phyloP scores from a whole-genome alignment of 306 rosid species.

The Ormosia semicastrata region DNA sequence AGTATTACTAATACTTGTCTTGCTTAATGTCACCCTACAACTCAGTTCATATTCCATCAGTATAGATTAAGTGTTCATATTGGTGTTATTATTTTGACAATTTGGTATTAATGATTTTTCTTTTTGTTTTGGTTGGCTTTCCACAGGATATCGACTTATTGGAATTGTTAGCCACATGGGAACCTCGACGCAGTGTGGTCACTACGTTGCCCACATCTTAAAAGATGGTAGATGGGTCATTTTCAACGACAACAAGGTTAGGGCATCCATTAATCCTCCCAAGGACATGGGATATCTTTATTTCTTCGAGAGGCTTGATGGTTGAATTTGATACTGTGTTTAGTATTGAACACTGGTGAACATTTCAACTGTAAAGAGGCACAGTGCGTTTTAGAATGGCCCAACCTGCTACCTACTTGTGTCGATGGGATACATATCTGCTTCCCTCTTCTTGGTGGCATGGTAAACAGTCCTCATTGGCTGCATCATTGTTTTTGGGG shows the following conservation, averaged over 20 bases:
- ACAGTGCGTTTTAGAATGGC: not conserved
- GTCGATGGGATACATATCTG: not conserved
- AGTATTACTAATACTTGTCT: not conserved
- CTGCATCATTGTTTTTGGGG: slow-evolving; percentile 11
- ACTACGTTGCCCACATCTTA: slow-evolving; percentile 88
- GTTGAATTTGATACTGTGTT: slow-evolving; percentile 21
- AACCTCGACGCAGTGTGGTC: slow-evolving; percentile 92
- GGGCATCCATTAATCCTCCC: slow-evolving; percentile 86
- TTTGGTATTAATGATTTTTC: not conserved
- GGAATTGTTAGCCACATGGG: slow-evolving; percentile 97
- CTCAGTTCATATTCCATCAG: too few species aligned
- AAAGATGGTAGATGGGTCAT: slow-evolving; percentile 96
- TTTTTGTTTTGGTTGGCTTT: slow-evolving; percentile 35
- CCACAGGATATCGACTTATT: slow-evolving; percentile 71
- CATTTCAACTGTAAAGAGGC: not conserved
- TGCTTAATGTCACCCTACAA: not conserved
- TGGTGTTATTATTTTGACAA: not conserved
- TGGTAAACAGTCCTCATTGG: slow-evolving; percentile 15
- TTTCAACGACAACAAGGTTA: slow-evolving; percentile 87
- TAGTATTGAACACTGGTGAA: not conserved
- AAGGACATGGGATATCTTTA: slow-evolving; percentile 97
- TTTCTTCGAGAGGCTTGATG: slow-evolving; percentile 73
- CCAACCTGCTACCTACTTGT: not conserved
- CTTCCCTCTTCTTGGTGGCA: slow-evolving; percentile 7
- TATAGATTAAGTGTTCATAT: not conserved